Percentiles rank a stretch among this genome's conserved stretches.
Evolutionary conservation across 768 basidiomycete species (phyloP).

Genomic region (Trametes meyenii): DNA sequence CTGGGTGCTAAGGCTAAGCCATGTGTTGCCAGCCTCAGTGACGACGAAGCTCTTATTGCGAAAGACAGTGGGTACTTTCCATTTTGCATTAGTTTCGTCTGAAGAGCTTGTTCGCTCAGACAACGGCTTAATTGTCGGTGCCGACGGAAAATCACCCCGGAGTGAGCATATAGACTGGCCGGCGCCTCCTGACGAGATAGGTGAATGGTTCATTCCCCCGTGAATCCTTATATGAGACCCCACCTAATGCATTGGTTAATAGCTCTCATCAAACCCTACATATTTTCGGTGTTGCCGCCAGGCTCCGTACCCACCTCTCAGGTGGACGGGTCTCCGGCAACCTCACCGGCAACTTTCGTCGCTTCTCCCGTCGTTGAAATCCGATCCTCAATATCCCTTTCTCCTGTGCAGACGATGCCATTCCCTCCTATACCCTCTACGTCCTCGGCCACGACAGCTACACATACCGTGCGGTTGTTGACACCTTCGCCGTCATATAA

Average conservation of each 20-base stretch:
- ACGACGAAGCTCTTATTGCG: slow-evolving; percentile 68
- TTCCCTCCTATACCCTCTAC: slow-evolving; percentile 56
- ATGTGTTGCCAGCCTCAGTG: slow-evolving; percentile 53
- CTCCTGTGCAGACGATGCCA: slow-evolving; percentile 59
- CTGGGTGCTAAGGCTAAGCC: slow-evolving; percentile 77
- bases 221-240: not conserved
- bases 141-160: slow-evolving; percentile 57
- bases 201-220: slow-evolving; percentile 41
- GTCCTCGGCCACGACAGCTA: slow-evolving; percentile 21
- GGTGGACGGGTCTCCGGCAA: slow-evolving; percentile 27
- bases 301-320: slow-evolving; percentile 52
- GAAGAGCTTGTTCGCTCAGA: slow-evolving; percentile 43
- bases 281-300: slow-evolving; percentile 74
- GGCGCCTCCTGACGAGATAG: slow-evolving; percentile 79
- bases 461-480: slow-evolving; percentile 61
- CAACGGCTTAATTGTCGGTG: slow-evolving; percentile 66
- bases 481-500: slow-evolving; percentile 55
- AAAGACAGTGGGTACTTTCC: slow-evolving; percentile 70
- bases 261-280: slow-evolving; percentile 76
- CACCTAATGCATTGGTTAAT: not conserved
- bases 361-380: slow-evolving; percentile 69
- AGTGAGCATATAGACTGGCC: slow-evolving; percentile 67
- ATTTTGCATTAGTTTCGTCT: not conserved
- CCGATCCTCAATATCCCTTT: slow-evolving; percentile 68
- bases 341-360: slow-evolving; percentile 43